Base-by-base conservation (phyloP, 83 land plant genomes). In the Picea abies region DNA sequence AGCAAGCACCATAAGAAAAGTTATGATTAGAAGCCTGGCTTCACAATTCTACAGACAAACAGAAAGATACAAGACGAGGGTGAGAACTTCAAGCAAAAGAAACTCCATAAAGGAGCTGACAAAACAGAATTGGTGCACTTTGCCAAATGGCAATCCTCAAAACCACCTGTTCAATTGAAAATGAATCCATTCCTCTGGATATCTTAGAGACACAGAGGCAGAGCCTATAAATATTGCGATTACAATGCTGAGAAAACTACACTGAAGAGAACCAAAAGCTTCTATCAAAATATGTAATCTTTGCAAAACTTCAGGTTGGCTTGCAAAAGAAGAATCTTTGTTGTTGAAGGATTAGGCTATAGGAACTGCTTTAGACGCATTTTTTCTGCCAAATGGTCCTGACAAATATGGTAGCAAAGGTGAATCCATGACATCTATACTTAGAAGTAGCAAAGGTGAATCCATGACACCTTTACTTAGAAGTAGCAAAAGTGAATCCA, bases 131-230 rank as follows among this genome's bases (percentile, higher is more conserved):
- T 68, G 17, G 5, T 71, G 49, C 52, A 37, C 49, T 35, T 16
- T 71, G 41, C 35, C 19, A 68, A 68, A 29, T 32, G 70, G 1
- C 71, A 68, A 4, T 67, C 70, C 37, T 67, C 35, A 19, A 20
- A 70, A 41, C 20, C 70, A 67, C 26, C 16, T 68, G 17, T 35
- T 68, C 11, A 39, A n/a, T 71, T 71, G n/a, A 17, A 71, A 17
- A 14, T 39, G 10, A 52, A 10, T 12, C 12, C 56, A 10, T 37
- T 20, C n/a, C 49, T 7, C 22, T 15, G 35, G 17, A 44, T n/a
- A 71, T 71, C 20, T 71, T 71, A 71, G 76, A 71, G 49, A 8
- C 49, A 71, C 47, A 71, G n/a, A 71, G 47, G 37, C 76, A 19
- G 23, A 71, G 0, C 17, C 2, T 20, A 71, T 5, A 44, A 71